These are phyloP conservation scores for Curvularia spicifera DNA, from an alignment of 2,329 filamentous ascomycete genomes.

Conservation along the genomic window DNA sequence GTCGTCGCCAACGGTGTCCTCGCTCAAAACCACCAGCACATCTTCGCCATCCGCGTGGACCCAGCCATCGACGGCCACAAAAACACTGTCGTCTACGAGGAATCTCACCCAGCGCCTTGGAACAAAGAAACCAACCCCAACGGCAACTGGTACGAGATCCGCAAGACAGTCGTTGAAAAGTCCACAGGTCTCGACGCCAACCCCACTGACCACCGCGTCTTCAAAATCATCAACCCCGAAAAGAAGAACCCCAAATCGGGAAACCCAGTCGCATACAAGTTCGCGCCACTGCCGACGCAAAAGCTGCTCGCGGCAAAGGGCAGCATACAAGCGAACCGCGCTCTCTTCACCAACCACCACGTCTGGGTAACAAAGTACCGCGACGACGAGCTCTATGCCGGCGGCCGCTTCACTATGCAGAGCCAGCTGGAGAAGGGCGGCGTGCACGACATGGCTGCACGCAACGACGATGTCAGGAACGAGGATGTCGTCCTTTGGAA, in stretches of 20 bases:
- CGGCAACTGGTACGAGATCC: constrained; percentile 66
- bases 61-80: constrained; percentile 65
- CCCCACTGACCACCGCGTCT: constrained; percentile 60
- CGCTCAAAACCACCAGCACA: constrained; percentile 73
- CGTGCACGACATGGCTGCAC: constrained; percentile 53
- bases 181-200: constrained; percentile 61
- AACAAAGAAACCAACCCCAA: constrained; percentile 64
- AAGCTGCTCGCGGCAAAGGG: constrained; percentile 57
- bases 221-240: constrained; percentile 60
- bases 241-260: constrained; percentile 55
- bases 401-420: constrained; percentile 57
- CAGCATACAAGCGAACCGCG: constrained; percentile 55
- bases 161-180: constrained; percentile 55
- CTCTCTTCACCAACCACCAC: constrained; percentile 58
- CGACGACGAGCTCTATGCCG: constrained; percentile 60
- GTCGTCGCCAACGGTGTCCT: constrained; percentile 69
- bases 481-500: constrained; percentile 60
- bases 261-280: constrained; percentile 57
- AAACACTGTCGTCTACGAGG: constrained; percentile 63
- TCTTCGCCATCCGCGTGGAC: constrained; percentile 66
- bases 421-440: constrained; percentile 53
- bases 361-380: constrained; percentile 62
- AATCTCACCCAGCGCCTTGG: constrained; percentile 58
- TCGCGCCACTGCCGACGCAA: constrained; percentile 57
- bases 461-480: constrained; percentile 53